Conservation (phyloP, 441 rosid genomes). For the Capsella rubella region DNA sequence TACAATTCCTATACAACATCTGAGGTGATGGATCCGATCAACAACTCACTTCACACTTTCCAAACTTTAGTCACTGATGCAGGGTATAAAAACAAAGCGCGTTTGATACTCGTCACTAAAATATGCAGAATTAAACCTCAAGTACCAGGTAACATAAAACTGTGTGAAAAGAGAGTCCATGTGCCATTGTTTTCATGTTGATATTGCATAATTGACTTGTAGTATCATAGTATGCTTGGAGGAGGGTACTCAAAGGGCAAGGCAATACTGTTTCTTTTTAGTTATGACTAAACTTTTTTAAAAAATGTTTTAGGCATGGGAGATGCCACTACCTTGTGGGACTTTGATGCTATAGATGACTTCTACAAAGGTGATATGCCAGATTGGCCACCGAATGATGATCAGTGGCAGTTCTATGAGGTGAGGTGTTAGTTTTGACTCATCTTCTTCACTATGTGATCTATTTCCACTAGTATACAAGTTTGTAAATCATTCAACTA, state of each 20-base stretch:
- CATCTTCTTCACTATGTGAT: not conserved
- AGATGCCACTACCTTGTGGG: not conserved
- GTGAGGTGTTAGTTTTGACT: not conserved
- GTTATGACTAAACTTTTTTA: not conserved
- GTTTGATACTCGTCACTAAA: not conserved
- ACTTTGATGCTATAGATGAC: conserved; percentile 21
- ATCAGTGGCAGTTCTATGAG: conserved; percentile 21
- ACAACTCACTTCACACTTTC: conserved; percentile 27
- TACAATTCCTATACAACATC: conserved; percentile 11
- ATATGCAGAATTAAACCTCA: conserved; percentile 25
- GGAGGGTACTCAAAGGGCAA: too few species aligned
- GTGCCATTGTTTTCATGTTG: not conserved
- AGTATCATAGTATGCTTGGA: too few species aligned
- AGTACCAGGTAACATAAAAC: not conserved
- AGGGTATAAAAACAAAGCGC: not conserved
- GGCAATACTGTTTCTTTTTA: not conserved
- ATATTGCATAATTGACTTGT: too few species aligned
- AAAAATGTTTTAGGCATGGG: not conserved
- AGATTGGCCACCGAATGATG: conserved; percentile 1
- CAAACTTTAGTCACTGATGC: conserved; percentile 7
- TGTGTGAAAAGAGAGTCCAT: not conserved
- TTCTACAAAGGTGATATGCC: conserved; percentile 14
- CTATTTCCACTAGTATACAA: not conserved
- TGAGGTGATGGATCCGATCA: not conserved
- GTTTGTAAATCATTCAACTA: not conserved